phyloP scores from a whole-genome alignment of 331 rosid genomes.

The Ulmus americana region DNA sequence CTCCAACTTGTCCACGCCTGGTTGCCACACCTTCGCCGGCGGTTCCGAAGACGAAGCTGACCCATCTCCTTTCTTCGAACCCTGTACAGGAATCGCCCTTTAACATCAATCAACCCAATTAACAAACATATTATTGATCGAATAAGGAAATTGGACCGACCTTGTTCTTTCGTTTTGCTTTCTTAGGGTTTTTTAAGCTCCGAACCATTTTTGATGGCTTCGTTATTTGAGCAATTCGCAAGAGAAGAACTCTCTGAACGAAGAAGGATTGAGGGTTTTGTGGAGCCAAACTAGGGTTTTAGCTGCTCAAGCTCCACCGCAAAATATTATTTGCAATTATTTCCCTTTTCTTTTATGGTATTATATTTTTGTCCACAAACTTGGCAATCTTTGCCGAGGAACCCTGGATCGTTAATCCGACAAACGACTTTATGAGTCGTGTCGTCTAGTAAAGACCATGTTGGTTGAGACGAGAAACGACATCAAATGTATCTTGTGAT shows the following conservation, averaged over 20 bases:
- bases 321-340: neutral
- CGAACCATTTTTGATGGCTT: conserved; percentile 47
- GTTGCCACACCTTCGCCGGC: conserved; percentile 86
- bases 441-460: too few relatives aligned
- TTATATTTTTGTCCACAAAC: neutral
- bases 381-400: neutral
- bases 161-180: conserved; percentile 67
- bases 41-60: conserved; percentile 56
- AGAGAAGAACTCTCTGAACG: neutral
- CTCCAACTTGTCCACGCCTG: conserved; percentile 87
- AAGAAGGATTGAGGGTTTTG: conserved; percentile 16
- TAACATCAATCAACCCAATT: neutral
- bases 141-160: conserved; percentile 26
- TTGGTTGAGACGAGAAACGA: too few relatives aligned
- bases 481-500: too few relatives aligned
- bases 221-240: neutral
- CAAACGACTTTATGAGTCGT: too few relatives aligned
- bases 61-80: conserved; percentile 51
- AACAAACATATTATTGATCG: neutral
- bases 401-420: neutral
- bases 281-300: conserved; percentile 21
- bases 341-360: neutral
- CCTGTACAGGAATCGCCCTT: conserved; percentile 23
- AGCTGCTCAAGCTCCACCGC: neutral
- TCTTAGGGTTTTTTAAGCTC: conserved; percentile 61